A percentile compares a stretch with the other conserved stretches of the same genome.
These are phyloP conservation scores for Alternaria triticina DNA, from an alignment of 2,329 filamentous ascomycete genomes.

Conservation along the genomic window DNA sequence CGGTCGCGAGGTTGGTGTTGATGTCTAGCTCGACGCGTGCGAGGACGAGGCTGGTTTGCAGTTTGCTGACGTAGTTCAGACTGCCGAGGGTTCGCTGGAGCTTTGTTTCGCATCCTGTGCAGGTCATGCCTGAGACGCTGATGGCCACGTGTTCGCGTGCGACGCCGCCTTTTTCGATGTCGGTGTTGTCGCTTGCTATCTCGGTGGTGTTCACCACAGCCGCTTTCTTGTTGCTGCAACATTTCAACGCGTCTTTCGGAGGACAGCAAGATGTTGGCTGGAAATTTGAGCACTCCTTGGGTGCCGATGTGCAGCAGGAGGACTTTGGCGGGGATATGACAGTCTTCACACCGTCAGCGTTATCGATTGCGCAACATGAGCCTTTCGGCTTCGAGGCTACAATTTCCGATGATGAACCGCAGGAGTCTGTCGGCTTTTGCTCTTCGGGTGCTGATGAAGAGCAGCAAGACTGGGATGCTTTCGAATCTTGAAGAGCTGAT, in stretches of 20 bases:
- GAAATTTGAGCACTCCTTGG: background rate
- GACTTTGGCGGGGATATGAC: background rate
- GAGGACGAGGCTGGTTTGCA: constrained; percentile 71
- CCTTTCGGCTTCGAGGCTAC: constrained; percentile 4
- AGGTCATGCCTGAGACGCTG: constrained; percentile 74
- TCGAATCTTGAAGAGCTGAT: background rate
- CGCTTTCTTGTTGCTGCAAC: background rate
- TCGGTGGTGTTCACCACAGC: background rate
- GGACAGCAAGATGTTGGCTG: background rate
- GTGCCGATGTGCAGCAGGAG: background rate
- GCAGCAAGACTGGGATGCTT: background rate
- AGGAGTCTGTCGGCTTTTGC: background rate
- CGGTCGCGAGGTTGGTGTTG: constrained; percentile 39
- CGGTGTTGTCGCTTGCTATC: background rate
- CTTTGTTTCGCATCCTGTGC: constrained; percentile 74
- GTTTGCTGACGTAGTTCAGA: constrained; percentile 58
- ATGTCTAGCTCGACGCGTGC: constrained; percentile 70
- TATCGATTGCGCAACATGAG: constrained; percentile 1
- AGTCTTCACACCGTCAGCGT: background rate
- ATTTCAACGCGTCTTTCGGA: background rate
- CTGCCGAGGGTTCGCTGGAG: constrained; percentile 59
- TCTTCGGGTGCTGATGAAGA: background rate
- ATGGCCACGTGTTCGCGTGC: constrained; percentile 63
- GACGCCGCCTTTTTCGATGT: constrained; percentile 30
- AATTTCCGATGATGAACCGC: background rate